phyloP scores from a whole-genome alignment of 805 yeast genomes.

The Blastobotrys chiropterorum region DNA sequence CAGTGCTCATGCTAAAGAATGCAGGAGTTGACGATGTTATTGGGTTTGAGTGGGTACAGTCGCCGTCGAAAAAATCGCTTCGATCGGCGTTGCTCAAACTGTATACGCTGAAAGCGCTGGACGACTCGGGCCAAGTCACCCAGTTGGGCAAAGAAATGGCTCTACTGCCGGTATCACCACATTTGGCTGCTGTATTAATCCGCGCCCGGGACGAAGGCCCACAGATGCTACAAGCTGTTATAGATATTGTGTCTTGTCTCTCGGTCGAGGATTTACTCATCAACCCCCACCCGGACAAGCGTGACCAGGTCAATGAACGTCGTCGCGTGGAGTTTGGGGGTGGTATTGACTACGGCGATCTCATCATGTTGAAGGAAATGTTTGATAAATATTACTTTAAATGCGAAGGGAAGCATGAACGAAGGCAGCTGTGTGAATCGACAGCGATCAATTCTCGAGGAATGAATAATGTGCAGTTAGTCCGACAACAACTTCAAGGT shows the following conservation, averaged over 20 bases:
- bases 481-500: constrained; percentile 66
- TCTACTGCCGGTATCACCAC: constrained; percentile 86
- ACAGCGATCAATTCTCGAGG: constrained; percentile 72
- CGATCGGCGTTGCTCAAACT: constrained; percentile 71
- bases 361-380: constrained; percentile 74
- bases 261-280: constrained; percentile 84
- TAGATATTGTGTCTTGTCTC: constrained; percentile 87
- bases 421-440: constrained; percentile 77
- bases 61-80: constrained; percentile 76
- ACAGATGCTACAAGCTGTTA: constrained; percentile 52
- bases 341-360: constrained; percentile 76
- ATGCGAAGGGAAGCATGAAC: constrained; percentile 44
- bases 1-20: constrained; percentile 76
- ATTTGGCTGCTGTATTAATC: constrained; percentile 76
- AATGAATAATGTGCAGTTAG: constrained; percentile 66
- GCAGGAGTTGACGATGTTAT: constrained; percentile 78
- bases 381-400: constrained; percentile 41
- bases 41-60: constrained; percentile 84
- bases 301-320: constrained; percentile 79
- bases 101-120: constrained; percentile 71
- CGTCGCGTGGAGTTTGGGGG: constrained; percentile 63
- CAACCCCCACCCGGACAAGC: constrained; percentile 69
- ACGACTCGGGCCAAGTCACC: constrained; percentile 72
- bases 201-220: constrained; percentile 42
- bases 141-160: constrained; percentile 80